Conservation (phyloP, 106 monocot genomes). For the Chionographis japonica region DNA sequence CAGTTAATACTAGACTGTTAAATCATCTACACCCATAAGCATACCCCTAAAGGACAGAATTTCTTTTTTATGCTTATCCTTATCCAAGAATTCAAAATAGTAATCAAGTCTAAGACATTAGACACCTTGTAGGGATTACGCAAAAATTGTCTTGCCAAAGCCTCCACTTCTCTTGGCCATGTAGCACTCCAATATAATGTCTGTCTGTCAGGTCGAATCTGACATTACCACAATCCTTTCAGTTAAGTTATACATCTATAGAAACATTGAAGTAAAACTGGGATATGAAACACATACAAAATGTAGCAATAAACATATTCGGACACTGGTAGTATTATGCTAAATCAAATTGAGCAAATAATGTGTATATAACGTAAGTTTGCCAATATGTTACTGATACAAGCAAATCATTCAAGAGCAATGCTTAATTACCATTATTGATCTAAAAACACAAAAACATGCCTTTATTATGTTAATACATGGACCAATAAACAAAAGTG, state of each 20-base stretch:
- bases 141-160: slow-evolving; percentile 80
- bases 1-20: slow-evolving; percentile 5
- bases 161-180: slow-evolving; percentile 94
- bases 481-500: too few relatives aligned
- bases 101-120: neutral
- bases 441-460: too few relatives aligned
- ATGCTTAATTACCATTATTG: too few relatives aligned
- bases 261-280: too few relatives aligned
- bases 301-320: too few relatives aligned
- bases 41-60: neutral
- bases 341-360: too few relatives aligned
- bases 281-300: too few relatives aligned
- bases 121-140: slow-evolving; percentile 87
- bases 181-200: slow-evolving; percentile 99
- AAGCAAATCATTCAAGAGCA: too few relatives aligned
- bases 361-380: too few relatives aligned
- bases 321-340: too few relatives aligned
- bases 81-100: neutral
- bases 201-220: slow-evolving; percentile 98
- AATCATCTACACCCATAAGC: neutral
- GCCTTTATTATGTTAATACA: too few relatives aligned
- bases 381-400: too few relatives aligned
- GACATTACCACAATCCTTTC: slow-evolving; percentile 10
- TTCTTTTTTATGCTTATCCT: neutral
- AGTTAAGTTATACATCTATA: neutral